Base-by-base conservation (phyloP, 352 stramenopile species). In the Globisporangium middletonii region DNA sequence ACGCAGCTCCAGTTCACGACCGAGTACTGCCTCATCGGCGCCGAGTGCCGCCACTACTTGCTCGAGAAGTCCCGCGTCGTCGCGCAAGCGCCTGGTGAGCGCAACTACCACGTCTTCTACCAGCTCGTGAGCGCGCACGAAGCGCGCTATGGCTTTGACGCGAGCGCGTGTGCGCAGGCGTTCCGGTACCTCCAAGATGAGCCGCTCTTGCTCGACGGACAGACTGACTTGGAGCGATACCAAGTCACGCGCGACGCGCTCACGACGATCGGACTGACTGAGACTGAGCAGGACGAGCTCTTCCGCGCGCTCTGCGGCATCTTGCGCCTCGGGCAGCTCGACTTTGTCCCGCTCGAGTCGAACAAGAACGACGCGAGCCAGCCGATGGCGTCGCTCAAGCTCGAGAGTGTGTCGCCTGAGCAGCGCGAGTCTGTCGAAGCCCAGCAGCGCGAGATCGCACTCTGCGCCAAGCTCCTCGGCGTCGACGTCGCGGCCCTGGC, bases 91-190 rank as follows among this genome's bases (percentile, higher is more conserved):
- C 28, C 68, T 0, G 84, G 90, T 1, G 97, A 99, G 70, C 79
- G 97, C 37, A 99, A 99, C 68, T 99, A 98, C 82, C 97, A 99
- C 73, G 97, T 99, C 26, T 99, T 99, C 69, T 99, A 99, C 75
- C 89, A 98, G 66, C 74, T 98, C 11, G 71, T 89, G 28, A 89
- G 73, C 18, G 83, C 82, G 3, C 73, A 79, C 11, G 80, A 92
- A 50, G 50, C 67, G 3, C 61, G 60, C 27, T 94, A 85, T 38
- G 70, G 72, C 35, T 89, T 93, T 48, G n/a, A 15, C 58, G 49
- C 54, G 0, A 52, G 71, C 12, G 71, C 78, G n/a, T 83, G 69
- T 4, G 55, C 80, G 4, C 58, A 62, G 9, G 74, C 88, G 33
- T 93, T 90, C 35, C 77, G 80, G 2, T 95, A 92, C 46, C 57